Evolutionary conservation across 1,284 basidiomycete genomes (phyloP).

Genomic region (Amylostereum chailletii): DNA sequence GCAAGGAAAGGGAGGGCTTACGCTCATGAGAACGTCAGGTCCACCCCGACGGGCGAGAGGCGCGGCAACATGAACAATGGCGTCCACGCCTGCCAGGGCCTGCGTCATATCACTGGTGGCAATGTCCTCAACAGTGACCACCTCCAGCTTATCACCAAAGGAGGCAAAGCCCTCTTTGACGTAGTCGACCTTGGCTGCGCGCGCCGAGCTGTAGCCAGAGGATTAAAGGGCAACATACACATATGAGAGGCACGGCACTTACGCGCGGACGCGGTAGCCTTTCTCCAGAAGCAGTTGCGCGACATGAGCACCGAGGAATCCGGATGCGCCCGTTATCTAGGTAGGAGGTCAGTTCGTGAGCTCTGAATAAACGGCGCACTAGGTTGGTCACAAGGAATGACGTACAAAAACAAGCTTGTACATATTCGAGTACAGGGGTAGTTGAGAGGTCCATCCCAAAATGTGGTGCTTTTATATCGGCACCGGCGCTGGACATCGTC

Average conservation of each 20-base stretch:
- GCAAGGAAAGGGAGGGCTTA: neutral
- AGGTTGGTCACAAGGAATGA: too few species aligned
- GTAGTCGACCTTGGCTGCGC: constrained; percentile 9
- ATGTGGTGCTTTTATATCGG: too few species aligned
- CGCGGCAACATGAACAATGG: constrained; percentile 14
- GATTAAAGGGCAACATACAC: neutral
- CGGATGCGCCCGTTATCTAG: constrained; percentile 18
- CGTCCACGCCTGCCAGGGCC: constrained; percentile 11
- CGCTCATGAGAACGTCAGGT: neutral
- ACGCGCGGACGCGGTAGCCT: constrained; percentile 19
- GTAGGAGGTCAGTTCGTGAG: too few species aligned
- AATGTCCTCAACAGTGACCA: constrained; percentile 14
- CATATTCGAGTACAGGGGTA: too few species aligned
- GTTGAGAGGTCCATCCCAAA: too few species aligned
- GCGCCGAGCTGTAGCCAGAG: constrained; percentile 7
- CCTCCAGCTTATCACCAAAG: constrained; percentile 12
- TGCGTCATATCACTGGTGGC: constrained; percentile 9
- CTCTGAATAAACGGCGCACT: too few species aligned
- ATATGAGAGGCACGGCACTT: constrained; percentile 2
- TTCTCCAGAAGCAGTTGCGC: constrained; percentile 14
- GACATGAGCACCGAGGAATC: constrained; percentile 19
- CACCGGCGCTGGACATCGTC: too few species aligned
- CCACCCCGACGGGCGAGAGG: constrained; percentile 5
- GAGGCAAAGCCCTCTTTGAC: constrained; percentile 7
- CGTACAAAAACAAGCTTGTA: too few species aligned